Percentiles rank a stretch among this genome's conserved stretches.
These are phyloP conservation scores for Saccharomyces uvarum DNA, from an alignment of 1,139 yeast species.

Conservation along the genomic window DNA sequence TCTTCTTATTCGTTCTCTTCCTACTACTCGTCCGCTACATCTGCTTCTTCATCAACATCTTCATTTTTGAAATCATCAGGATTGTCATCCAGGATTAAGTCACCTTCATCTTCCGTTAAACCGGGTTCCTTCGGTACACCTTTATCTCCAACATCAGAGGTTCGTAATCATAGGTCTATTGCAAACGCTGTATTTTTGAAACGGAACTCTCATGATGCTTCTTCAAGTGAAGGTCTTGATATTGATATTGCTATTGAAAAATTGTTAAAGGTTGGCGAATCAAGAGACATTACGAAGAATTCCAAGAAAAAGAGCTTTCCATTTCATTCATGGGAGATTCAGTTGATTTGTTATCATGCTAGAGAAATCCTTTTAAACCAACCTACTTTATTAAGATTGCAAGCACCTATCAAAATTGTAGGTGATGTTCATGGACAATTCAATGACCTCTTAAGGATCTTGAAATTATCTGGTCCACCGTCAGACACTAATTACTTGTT, in stretches of 20 bases:
- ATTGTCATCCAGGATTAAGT: neutral
- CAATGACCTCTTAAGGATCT: constrained; percentile 63
- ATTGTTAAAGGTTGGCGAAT: constrained; percentile 25
- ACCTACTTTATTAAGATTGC: constrained; percentile 66
- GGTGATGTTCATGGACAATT: constrained; percentile 88
- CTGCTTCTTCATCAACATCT: constrained; percentile 12
- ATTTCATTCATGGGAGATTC: constrained; percentile 47
- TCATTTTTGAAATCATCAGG: constrained; percentile 8
- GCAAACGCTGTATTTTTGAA: constrained; percentile 17
- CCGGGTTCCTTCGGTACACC: neutral
- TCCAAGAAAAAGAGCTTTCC: constrained; percentile 26
- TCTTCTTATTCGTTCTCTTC: constrained; percentile 9
- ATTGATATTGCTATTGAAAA: constrained; percentile 30
- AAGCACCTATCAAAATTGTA: constrained; percentile 80
- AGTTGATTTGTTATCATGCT: constrained; percentile 57
- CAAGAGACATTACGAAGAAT: neutral
- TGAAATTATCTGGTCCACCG: constrained; percentile 73
- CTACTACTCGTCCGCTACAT: constrained; percentile 5
- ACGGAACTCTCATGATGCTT: constrained; percentile 26
- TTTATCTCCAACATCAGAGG: constrained; percentile 5
- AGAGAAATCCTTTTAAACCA: constrained; percentile 66
- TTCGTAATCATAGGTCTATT: constrained; percentile 14
- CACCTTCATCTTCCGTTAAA: neutral
- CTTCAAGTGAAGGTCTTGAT: constrained; percentile 25
- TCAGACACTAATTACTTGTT: constrained; percentile 72